A percentile compares a stretch with the other conserved stretches of the same genome.
Conservation (phyloP, 768 basidiomycete genomes). For the Suillus tomentosus region DNA sequence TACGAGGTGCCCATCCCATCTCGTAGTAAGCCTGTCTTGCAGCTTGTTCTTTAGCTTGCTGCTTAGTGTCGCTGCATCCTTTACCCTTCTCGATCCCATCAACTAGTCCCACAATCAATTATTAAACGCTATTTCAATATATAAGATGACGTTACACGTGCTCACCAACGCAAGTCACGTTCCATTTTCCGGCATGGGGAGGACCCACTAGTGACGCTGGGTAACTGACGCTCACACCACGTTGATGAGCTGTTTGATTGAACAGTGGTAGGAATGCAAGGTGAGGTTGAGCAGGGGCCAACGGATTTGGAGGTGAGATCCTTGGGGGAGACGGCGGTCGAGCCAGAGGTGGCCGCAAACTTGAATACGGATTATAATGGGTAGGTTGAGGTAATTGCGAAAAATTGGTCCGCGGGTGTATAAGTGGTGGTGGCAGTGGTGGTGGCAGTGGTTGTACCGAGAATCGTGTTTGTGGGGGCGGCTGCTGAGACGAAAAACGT, state of each 20-base stretch:
- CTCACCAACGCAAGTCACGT: slow-evolving; percentile 68
- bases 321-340: slow-evolving; percentile 33
- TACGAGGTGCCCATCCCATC: slow-evolving; percentile 71
- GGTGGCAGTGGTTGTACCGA: slow-evolving; percentile 23
- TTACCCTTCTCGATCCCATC: slow-evolving; percentile 69
- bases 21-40: slow-evolving; percentile 69
- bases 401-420: slow-evolving; percentile 13
- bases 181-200: slow-evolving; percentile 69
- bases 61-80: slow-evolving; percentile 69
- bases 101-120: slow-evolving; percentile 41
- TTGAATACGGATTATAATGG: slow-evolving; percentile 33
- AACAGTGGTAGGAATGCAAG: slow-evolving; percentile 71
- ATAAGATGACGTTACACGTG: slow-evolving; percentile 7
- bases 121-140: slow-evolving; percentile 3
- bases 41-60: slow-evolving; percentile 77
- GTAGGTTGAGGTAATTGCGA: slow-evolving; percentile 22
- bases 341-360: slow-evolving; percentile 23
- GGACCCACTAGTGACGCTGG: slow-evolving; percentile 62
- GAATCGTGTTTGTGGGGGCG: slow-evolving; percentile 33
- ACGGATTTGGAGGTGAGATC: slow-evolving; percentile 51
- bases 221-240: slow-evolving; percentile 64
- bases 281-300: slow-evolving; percentile 63
- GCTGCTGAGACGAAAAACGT: slow-evolving; percentile 30
- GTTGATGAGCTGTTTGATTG: slow-evolving; percentile 71
- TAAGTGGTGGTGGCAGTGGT: slow-evolving; percentile 23